Evolutionary conservation across 2,329 filamentous ascomycete genomes (phyloP).

Genomic region (Neoscytalidium dimidiatum): DNA sequence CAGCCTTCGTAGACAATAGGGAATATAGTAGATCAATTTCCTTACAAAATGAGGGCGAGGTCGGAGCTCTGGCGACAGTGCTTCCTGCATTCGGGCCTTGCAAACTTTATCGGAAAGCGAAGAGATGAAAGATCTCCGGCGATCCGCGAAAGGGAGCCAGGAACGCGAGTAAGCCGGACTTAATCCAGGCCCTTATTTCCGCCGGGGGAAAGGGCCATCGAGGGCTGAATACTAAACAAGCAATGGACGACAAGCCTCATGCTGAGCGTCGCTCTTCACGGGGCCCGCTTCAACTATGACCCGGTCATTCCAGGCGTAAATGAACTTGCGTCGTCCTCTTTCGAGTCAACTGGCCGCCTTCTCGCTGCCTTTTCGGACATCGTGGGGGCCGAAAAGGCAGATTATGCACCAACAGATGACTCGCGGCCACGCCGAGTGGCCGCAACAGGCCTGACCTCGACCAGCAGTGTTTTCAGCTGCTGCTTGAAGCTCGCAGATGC

Average conservation of each 20-base stretch:
- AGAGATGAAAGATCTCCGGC: conserved; percentile 4
- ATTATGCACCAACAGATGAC: neutral
- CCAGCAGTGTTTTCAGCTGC: neutral
- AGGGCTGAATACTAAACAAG: neutral
- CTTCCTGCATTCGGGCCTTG: conserved; percentile 1
- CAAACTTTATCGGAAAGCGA: neutral
- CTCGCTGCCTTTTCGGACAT: neutral
- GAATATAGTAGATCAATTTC: conserved; percentile 5
- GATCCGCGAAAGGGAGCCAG: neutral
- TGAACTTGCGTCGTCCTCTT: neutral
- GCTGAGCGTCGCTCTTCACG: neutral
- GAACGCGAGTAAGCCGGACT: neutral
- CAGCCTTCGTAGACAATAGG: neutral
- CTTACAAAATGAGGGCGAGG: neutral
- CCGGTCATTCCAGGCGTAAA: neutral
- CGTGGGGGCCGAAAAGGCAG: neutral
- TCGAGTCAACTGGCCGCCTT: neutral
- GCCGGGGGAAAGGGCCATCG: neutral
- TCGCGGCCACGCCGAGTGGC: neutral
- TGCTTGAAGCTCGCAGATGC: neutral
- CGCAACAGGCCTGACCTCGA: neutral
- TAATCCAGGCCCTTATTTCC: neutral
- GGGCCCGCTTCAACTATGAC: neutral
- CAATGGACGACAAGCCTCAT: neutral
- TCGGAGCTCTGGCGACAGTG: neutral